Percentiles rank a stretch among this genome's conserved stretches.
phyloP scores from a whole-genome alignment of 331 rosid species.

The Acacia pycnantha region DNA sequence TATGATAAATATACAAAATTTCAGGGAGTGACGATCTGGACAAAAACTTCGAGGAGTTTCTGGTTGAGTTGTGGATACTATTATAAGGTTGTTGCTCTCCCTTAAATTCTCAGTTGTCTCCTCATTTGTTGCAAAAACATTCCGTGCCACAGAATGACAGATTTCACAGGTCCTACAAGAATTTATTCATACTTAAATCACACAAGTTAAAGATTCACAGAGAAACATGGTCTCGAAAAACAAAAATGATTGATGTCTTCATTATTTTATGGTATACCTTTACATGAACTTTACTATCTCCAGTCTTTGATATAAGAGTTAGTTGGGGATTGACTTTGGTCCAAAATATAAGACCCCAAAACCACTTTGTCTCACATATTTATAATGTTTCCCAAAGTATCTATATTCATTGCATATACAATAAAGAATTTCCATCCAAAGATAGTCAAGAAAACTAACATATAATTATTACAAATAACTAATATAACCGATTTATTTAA shows the following conservation, averaged over 20 bases:
- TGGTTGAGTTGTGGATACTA: slow-evolving; percentile 45
- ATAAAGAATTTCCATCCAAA: no score
- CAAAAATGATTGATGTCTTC: background rate
- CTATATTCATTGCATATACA: no score
- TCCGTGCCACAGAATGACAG: slow-evolving; percentile 78
- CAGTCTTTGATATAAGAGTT: no score
- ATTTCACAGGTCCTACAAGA: slow-evolving; percentile 85
- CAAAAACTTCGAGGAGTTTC: slow-evolving; percentile 62
- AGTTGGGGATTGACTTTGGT: no score
- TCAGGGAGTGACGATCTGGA: slow-evolving; percentile 87
- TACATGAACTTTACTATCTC: no score
- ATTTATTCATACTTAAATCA: background rate
- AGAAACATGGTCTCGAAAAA: background rate
- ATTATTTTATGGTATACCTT: no score
- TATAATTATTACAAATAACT: no score
- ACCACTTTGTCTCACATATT: no score
- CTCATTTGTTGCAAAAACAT: slow-evolving; percentile 59
- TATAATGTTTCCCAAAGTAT: no score
- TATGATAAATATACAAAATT: slow-evolving; percentile 68
- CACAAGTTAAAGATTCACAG: background rate
- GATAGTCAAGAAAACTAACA: no score
- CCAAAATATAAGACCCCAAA: no score
- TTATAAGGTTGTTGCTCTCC: slow-evolving; percentile 42
- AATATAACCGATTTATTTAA: no score
- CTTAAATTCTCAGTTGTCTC: slow-evolving; percentile 55